Conservation (phyloP, 352 stramenopile genomes). For the Phytophthora sojae region DNA sequence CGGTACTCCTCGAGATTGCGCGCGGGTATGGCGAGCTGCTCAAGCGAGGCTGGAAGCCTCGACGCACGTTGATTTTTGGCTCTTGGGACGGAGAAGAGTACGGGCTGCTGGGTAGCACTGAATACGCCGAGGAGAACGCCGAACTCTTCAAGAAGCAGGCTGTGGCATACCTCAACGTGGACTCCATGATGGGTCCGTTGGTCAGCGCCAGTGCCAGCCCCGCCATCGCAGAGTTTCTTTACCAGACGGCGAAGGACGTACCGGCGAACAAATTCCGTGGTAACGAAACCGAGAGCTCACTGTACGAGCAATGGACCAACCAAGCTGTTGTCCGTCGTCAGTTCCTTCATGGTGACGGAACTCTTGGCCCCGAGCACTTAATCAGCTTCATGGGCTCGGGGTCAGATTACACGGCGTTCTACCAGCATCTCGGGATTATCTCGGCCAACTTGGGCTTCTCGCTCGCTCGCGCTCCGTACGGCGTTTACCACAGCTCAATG, state of each 20-base stretch:
- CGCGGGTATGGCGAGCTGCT: slow-evolving; percentile 58
- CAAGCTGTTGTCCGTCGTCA: slow-evolving; percentile 20
- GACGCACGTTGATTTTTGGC: slow-evolving; percentile 66
- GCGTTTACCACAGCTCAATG: slow-evolving; percentile 85
- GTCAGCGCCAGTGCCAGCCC: slow-evolving; percentile 68
- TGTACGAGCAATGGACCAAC: slow-evolving; percentile 50
- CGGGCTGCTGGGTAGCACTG: slow-evolving; percentile 85
- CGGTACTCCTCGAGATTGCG: slow-evolving; percentile 69
- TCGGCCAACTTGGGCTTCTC: slow-evolving; percentile 46
- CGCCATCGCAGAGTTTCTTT: slow-evolving; percentile 71
- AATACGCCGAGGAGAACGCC: slow-evolving; percentile 80
- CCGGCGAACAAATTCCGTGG: slow-evolving; percentile 61
- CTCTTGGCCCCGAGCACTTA: slow-evolving; percentile 42
- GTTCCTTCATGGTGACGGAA: slow-evolving; percentile 21
- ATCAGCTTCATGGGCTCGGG: slow-evolving; percentile 63
- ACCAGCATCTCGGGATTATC: slow-evolving; percentile 84
- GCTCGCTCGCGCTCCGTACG: slow-evolving; percentile 43
- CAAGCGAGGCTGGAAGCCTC: slow-evolving; percentile 59
- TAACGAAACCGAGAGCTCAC: slow-evolving; percentile 36
- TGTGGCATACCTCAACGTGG: slow-evolving; percentile 89
- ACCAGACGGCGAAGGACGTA: slow-evolving; percentile 64
- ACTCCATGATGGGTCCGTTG: slow-evolving; percentile 72
- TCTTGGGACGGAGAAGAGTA: slow-evolving; percentile 69
- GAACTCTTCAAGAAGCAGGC: slow-evolving; percentile 61
- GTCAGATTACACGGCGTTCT: slow-evolving; percentile 79